Evolutionary conservation across 257 asterid species (phyloP).

Genomic region (Ocimum tenuiflorum): DNA sequence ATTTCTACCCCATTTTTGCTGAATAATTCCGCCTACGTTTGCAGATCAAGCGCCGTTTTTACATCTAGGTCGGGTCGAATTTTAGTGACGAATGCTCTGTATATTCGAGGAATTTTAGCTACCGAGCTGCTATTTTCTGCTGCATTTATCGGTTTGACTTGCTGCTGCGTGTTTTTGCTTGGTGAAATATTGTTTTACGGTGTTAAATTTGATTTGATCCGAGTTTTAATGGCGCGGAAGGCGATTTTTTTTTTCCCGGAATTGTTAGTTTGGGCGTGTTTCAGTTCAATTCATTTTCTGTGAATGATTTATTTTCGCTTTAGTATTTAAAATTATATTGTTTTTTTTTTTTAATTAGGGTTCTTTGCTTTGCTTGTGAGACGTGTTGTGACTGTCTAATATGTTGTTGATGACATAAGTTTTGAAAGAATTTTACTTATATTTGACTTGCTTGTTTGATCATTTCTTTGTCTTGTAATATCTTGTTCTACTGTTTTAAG

Average conservation of each 20-base stretch:
- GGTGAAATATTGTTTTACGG: constrained; percentile 7
- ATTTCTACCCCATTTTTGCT: neutral
- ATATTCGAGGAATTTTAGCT: neutral
- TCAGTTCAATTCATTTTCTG: neutral
- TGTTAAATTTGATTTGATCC: constrained; percentile 23
- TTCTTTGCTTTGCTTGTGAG: neutral
- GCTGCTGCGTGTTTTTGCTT: neutral
- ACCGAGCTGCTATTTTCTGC: constrained; percentile 7
- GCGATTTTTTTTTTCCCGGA: constrained; percentile 2
- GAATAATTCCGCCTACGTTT: constrained; percentile 6
- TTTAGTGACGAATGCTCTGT: constrained; percentile 4
- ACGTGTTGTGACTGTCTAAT: constrained; percentile 6
- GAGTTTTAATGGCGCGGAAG: constrained; percentile 6
- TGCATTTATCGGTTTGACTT: constrained; percentile 26
- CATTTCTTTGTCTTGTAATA: constrained; percentile 4
- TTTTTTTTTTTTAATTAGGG: neutral
- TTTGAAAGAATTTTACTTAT: neutral
- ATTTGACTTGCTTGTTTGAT: constrained; percentile 10
- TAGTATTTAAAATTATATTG: neutral
- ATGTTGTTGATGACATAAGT: constrained; percentile 2
- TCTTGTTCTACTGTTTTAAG: too few relatives aligned
- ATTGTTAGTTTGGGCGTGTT: constrained; percentile 4
- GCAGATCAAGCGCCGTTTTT: constrained; percentile 27
- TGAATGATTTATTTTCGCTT: neutral
- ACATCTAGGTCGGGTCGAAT: constrained; percentile 7